phyloP scores from a whole-genome alignment of 371 early-diverging fungal species.

The Fennellomyces sp. region DNA sequence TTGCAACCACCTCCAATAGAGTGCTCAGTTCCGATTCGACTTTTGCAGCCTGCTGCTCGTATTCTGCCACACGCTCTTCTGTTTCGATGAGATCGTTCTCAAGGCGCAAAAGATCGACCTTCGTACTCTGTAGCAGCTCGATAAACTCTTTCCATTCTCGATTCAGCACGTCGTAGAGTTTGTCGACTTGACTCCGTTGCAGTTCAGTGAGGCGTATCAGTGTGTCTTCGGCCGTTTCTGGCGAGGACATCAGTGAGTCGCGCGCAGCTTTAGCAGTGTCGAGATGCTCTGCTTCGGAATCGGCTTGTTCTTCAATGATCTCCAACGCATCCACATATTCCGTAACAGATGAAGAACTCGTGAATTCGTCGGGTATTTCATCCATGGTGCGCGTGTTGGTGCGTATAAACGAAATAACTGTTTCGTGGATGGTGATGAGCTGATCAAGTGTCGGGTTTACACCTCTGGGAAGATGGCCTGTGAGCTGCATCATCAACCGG shows the following conservation, averaged over 20 bases:
- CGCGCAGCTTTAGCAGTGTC: slow-evolving; percentile 35
- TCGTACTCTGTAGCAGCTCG: slow-evolving; percentile 33
- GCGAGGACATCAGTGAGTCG: slow-evolving; percentile 25
- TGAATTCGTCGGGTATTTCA: slow-evolving; percentile 46
- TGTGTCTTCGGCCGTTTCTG: slow-evolving; percentile 36
- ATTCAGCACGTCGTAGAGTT: slow-evolving; percentile 34
- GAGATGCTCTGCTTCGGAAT: slow-evolving; percentile 23
- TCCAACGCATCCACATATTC: slow-evolving; percentile 45
- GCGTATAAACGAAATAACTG: slow-evolving; percentile 40
- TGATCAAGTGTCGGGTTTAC: slow-evolving; percentile 47
- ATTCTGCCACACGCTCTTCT: slow-evolving; percentile 30
- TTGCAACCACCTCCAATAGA: neutral
- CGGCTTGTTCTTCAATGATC: slow-evolving; percentile 39
- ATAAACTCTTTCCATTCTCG: slow-evolving; percentile 46
- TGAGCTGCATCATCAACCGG: slow-evolving; percentile 47
- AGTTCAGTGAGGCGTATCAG: slow-evolving; percentile 39
- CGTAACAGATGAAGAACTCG: slow-evolving; percentile 24
- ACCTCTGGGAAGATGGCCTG: slow-evolving; percentile 50
- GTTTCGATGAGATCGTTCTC: slow-evolving; percentile 33
- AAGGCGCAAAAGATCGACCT: slow-evolving; percentile 33
- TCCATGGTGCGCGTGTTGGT: slow-evolving; percentile 39
- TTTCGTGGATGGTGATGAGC: slow-evolving; percentile 43
- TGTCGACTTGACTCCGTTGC: slow-evolving; percentile 34
- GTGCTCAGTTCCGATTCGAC: slow-evolving; percentile 3
- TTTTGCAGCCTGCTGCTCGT: slow-evolving; percentile 17